Evolutionary conservation across 2,329 filamentous ascomycete species (phyloP).

Genomic region (Trichophyton mentagrophytes): DNA sequence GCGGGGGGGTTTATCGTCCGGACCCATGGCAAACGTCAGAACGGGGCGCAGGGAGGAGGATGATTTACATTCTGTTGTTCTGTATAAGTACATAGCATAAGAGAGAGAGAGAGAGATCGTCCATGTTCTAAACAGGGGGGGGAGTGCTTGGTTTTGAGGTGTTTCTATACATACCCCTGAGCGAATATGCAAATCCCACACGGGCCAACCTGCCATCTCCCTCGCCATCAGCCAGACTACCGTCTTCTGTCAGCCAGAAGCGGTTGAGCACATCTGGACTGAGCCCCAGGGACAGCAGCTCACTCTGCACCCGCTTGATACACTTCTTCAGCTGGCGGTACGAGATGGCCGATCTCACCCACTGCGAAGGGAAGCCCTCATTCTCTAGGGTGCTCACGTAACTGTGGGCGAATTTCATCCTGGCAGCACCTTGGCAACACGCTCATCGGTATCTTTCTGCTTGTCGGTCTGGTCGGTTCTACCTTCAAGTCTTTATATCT

Average conservation of each 20-base stretch:
- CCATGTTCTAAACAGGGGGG: neutral
- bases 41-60: conserved; percentile 47
- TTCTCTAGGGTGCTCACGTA: conserved; percentile 57
- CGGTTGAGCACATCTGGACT: conserved; percentile 56
- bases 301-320: conserved; percentile 63
- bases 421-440: neutral
- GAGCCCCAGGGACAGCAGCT: conserved; percentile 59
- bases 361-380: conserved; percentile 62
- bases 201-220: conserved; percentile 4
- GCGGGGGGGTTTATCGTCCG: conserved; percentile 39
- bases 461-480: neutral
- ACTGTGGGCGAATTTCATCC: conserved; percentile 77
- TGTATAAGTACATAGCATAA: neutral
- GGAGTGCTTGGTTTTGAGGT: neutral
- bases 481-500: neutral
- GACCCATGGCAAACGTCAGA: conserved; percentile 56
- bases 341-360: conserved; percentile 62
- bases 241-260: conserved; percentile 38
- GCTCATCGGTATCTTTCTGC: neutral
- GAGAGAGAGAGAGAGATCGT: neutral
- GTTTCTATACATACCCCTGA: conserved; percentile 8
- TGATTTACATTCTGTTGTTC: conserved; percentile 24
- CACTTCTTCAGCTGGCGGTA: conserved; percentile 81
- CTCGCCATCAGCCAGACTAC: neutral
- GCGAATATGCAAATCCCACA: conserved; percentile 12